Conservation (phyloP, 2,329 filamentous ascomycete genomes). For the Apiospora pterosperma region DNA sequence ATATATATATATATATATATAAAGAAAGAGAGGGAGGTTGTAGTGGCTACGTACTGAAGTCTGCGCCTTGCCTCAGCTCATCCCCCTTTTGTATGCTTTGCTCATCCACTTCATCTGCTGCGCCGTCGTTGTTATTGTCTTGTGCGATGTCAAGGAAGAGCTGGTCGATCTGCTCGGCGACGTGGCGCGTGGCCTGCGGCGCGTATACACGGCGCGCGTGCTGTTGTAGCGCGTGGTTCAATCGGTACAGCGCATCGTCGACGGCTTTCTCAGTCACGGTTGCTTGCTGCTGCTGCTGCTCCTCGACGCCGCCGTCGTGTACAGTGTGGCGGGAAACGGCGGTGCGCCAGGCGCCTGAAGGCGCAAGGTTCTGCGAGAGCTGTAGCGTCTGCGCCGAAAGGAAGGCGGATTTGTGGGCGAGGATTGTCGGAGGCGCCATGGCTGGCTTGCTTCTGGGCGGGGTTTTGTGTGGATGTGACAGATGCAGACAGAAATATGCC, state of each 20-base stretch:
- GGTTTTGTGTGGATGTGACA: background rate
- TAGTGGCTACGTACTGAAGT: background rate
- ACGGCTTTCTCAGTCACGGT: conserved; percentile 46
- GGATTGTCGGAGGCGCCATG: conserved; percentile 49
- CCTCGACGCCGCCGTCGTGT: conserved; percentile 24
- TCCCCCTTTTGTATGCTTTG: conserved; percentile 31
- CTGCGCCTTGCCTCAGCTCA: conserved; percentile 9
- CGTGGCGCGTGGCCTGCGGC: conserved; percentile 64
- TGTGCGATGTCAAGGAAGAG: conserved; percentile 53
- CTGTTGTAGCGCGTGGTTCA: conserved; percentile 61
- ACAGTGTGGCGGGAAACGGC: too few relatives aligned
- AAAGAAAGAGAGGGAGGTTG: background rate
- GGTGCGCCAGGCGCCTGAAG: conserved; percentile 52
- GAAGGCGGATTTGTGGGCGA: conserved; percentile 63
- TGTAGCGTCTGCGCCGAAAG: conserved; percentile 59
- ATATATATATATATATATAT: too few relatives aligned
- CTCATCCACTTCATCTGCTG: conserved; percentile 27
- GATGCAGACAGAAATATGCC: too few relatives aligned
- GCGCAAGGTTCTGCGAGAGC: conserved; percentile 56
- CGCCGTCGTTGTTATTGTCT: conserved; percentile 37
- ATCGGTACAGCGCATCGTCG: conserved; percentile 53
- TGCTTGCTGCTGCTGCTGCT: background rate
- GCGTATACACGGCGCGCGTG: conserved; percentile 65
- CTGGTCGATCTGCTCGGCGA: conserved; percentile 69
- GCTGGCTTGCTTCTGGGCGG: background rate